phyloP scores from a whole-genome alignment of 176 grass and related monocot species.

The Olyra latifolia region DNA sequence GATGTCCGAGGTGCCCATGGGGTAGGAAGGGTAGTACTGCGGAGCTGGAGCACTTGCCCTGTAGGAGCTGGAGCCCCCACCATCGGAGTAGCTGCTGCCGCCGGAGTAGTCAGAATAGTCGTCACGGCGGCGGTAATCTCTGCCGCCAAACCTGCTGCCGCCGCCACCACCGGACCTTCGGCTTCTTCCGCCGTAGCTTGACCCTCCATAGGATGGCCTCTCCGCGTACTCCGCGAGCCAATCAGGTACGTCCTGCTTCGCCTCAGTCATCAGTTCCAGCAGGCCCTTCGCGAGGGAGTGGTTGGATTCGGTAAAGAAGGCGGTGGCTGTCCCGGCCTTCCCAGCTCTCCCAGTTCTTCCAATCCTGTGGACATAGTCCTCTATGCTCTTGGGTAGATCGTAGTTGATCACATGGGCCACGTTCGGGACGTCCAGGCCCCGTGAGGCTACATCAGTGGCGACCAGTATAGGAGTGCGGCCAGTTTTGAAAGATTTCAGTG shows the following conservation, averaged over 20 bases:
- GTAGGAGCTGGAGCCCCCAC: conserved; percentile 18
- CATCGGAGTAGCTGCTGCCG: conserved; percentile 6
- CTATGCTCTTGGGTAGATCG: conserved; percentile 73
- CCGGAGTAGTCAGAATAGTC: conserved; percentile 24
- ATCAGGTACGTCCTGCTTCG: conserved; percentile 61
- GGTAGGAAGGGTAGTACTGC: conserved; percentile 36
- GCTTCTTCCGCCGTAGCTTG: conserved; percentile 34
- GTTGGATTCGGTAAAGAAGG: conserved; percentile 64
- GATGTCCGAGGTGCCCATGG: conserved; percentile 48
- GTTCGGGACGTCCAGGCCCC: conserved; percentile 74
- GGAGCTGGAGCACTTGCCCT: conserved; percentile 16
- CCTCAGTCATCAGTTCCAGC: conserved; percentile 60
- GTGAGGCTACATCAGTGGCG: conserved; percentile 76
- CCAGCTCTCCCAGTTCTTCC: conserved; percentile 87
- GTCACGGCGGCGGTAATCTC: conserved; percentile 28
- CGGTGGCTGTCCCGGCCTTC: conserved; percentile 68
- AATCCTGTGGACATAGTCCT: conserved; percentile 81
- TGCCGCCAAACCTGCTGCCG: conserved; percentile 23
- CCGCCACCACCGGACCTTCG: conserved; percentile 18
- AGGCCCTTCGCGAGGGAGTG: conserved; percentile 55
- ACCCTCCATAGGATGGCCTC: conserved; percentile 34
- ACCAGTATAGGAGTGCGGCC: conserved; percentile 71
- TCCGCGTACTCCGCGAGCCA: conserved; percentile 54
- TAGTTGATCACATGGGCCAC: conserved; percentile 87
- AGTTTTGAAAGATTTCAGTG: conserved; percentile 71